Evolutionary conservation across 495 filamentous ascomycete genomes (phyloP).

Genomic region (Trichoderma asperelloides): DNA sequence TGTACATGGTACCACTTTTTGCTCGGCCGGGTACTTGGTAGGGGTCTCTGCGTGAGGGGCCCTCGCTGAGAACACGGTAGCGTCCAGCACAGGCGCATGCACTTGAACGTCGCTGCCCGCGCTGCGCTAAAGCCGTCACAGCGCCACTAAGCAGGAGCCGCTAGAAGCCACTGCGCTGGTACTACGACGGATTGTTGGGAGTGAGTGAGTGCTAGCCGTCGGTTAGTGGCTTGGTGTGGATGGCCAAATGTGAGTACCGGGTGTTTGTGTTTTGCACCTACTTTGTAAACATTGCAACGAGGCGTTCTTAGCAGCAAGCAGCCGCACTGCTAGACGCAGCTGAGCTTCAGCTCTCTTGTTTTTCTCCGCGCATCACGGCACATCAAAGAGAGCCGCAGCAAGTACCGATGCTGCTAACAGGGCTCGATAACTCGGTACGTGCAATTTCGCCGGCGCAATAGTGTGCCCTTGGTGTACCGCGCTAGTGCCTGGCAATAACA

Average conservation of each 20-base stretch:
- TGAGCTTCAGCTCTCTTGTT: no score
- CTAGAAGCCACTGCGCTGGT: no score
- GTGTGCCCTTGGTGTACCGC: background rate
- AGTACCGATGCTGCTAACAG: background rate
- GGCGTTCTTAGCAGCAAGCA: no score
- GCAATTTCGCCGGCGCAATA: background rate
- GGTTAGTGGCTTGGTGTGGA: no score
- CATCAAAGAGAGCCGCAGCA: background rate
- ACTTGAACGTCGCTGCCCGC: background rate
- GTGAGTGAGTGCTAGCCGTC: no score
- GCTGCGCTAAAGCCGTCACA: background rate
- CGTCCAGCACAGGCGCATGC: background rate
- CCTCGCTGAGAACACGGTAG: slow-evolving; percentile 4
- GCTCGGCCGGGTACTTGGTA: background rate
- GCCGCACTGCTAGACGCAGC: no score
- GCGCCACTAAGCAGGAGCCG: no score
- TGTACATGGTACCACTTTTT: background rate
- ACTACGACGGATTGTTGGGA: no score
- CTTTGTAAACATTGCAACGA: no score
- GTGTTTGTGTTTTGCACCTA: no score
- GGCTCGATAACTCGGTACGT: background rate
- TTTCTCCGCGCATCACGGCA: background rate
- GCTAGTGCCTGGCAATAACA: slow-evolving; percentile 2
- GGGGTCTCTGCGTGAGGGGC: background rate
- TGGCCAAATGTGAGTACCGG: no score